phyloP scores from a whole-genome alignment of 2,329 filamentous ascomycete species.

The Penicillium sp. region DNA sequence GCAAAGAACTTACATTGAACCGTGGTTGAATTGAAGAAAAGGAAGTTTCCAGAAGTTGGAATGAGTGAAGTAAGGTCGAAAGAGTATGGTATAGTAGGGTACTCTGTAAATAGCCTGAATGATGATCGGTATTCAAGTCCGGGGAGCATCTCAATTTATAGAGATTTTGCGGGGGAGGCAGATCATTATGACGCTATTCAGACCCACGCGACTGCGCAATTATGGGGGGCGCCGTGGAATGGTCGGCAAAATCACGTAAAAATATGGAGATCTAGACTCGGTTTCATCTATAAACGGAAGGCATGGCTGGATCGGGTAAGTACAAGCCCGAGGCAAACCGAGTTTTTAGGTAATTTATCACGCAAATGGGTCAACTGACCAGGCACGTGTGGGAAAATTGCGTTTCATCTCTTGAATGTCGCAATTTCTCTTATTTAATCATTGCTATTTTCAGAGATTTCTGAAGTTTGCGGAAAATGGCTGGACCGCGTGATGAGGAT shows the following conservation, averaged over 20 bases:
- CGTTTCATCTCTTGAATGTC: not conserved
- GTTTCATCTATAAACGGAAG: not conserved
- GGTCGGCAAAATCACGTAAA: not conserved
- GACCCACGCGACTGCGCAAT: not conserved
- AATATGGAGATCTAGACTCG: constrained; percentile 6
- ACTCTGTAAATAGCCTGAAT: not conserved
- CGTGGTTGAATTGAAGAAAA: not conserved
- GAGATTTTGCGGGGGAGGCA: constrained; percentile 11
- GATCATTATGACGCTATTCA: constrained; percentile 17
- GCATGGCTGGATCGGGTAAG: not conserved
- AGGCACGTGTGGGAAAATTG: not conserved
- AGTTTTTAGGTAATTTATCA: not conserved
- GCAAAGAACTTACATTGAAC: not conserved
- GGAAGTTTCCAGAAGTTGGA: not conserved
- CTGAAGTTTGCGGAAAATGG: not conserved
- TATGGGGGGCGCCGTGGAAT: not conserved
- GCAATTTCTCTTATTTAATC: not conserved
- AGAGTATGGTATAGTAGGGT: not conserved
- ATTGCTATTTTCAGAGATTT: not conserved
- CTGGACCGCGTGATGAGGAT: not conserved
- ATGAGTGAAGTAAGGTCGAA: no score
- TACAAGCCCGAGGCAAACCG: not conserved
- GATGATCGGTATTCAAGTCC: not conserved
- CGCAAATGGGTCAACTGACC: not conserved
- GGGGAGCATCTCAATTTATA: constrained; percentile 7